phyloP scores from a whole-genome alignment of 2,329 filamentous ascomycete genomes.

The Venturia asperata region DNA sequence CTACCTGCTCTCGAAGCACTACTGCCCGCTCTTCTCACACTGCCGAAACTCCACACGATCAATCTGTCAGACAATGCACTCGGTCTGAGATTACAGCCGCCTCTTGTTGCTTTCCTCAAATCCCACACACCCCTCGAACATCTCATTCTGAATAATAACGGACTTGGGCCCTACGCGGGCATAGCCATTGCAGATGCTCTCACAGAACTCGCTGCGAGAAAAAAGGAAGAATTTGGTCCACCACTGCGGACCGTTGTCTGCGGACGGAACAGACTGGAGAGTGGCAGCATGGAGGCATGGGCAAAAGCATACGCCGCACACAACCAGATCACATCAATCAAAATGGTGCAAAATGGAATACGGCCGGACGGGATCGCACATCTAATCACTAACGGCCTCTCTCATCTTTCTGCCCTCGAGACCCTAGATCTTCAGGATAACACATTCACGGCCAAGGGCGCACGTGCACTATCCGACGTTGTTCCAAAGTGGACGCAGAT shows the following conservation, averaged over 20 bases:
- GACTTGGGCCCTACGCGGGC: conserved; percentile 84
- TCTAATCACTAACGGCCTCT: conserved; percentile 71
- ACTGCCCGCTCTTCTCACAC: conserved; percentile 76
- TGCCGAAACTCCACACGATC: conserved; percentile 80
- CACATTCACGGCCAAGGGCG: conserved; percentile 80
- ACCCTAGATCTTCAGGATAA: conserved; percentile 94
- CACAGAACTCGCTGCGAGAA: conserved; percentile 72
- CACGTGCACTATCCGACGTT: conserved; percentile 68
- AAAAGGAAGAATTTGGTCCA: conserved; percentile 70
- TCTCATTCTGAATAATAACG: conserved; percentile 97
- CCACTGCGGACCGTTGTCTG: conserved; percentile 94
- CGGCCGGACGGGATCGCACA: conserved; percentile 84
- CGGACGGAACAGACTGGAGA: conserved; percentile 91
- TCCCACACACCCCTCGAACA: conserved; percentile 85
- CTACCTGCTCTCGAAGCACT: conserved; percentile 80
- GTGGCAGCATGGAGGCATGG: conserved; percentile 94
- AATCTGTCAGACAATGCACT: conserved; percentile 98
- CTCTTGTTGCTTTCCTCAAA: conserved; percentile 84
- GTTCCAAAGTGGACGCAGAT: conserved; percentile 67
- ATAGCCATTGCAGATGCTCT: conserved; percentile 84
- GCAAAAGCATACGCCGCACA: conserved; percentile 80
- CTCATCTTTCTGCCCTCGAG: conserved; percentile 57
- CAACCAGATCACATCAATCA: conserved; percentile 69
- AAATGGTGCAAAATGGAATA: conserved; percentile 99
- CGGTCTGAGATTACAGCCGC: conserved; percentile 87